Evolutionary conservation across 1,284 basidiomycete species (phyloP).

Genomic region (Earliella scabrosa): DNA sequence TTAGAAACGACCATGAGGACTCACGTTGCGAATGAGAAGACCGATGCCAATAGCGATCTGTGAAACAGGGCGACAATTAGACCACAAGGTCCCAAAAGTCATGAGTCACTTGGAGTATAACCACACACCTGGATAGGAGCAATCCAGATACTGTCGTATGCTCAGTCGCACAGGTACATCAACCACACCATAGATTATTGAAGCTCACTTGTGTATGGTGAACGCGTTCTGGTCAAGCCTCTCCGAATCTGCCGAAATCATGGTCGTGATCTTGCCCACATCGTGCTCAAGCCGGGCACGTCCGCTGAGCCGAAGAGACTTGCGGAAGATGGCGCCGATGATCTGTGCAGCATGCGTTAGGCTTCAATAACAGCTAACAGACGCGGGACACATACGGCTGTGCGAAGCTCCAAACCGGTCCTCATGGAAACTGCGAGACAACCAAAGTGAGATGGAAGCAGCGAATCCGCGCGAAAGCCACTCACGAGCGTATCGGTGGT

Average conservation of each 20-base stretch:
- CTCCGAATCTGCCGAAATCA: slow-evolving; percentile 67
- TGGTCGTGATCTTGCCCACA: slow-evolving; percentile 72
- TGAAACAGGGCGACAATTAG: background rate
- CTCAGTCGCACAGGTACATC: too few species aligned
- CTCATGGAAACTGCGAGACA: too few species aligned
- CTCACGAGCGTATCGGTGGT: too few species aligned
- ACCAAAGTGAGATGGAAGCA: too few species aligned
- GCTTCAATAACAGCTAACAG: too few species aligned
- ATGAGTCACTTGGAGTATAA: background rate
- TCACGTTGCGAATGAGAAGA: slow-evolving; percentile 64
- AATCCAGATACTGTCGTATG: slow-evolving; percentile 56
- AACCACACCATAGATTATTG: too few species aligned
- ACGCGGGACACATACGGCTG: too few species aligned
- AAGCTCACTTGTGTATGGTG: slow-evolving; percentile 58
- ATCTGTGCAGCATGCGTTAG: slow-evolving; percentile 39
- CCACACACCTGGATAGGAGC: slow-evolving; percentile 53
- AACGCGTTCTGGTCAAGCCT: slow-evolving; percentile 52
- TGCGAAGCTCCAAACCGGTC: background rate
- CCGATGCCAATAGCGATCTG: slow-evolving; percentile 66
- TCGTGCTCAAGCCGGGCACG: slow-evolving; percentile 62
- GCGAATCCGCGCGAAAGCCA: too few species aligned
- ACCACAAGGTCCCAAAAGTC: background rate
- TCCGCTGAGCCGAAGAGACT: slow-evolving; percentile 71
- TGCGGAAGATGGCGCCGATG: slow-evolving; percentile 73
- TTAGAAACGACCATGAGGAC: background rate